Percentiles rank a stretch among this genome's conserved stretches.
Conservation (phyloP, 208 protist genomes). For the Crithidia fasciculata region DNA sequence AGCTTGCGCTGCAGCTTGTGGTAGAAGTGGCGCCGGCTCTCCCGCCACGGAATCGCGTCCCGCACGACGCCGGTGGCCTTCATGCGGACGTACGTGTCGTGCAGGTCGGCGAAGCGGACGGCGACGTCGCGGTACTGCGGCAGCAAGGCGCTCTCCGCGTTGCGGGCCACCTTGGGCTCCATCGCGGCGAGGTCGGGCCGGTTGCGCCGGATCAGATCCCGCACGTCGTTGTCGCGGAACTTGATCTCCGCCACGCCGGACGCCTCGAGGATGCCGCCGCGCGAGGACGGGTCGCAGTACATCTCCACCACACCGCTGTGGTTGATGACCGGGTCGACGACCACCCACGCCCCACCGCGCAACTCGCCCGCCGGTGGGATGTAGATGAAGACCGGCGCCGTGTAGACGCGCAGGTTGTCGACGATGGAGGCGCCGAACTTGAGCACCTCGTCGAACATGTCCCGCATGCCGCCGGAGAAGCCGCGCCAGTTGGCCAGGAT, state of each 20-base stretch:
- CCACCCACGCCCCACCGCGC: conserved; percentile 98
- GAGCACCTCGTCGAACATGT: conserved; percentile 99
- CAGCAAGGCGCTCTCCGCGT: conserved; percentile 64
- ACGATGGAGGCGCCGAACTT: conserved; percentile 99
- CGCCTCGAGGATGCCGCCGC: conserved; percentile 97
- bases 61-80: conserved; percentile 92
- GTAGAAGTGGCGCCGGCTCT: conserved; percentile 93
- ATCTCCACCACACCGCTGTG: conserved; percentile 96
- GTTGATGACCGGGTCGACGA: conserved; percentile 98
- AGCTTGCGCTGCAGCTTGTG: conserved; percentile 92
- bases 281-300: conserved; percentile 94
- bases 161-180: conserved; percentile 41
- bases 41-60: conserved; percentile 92
- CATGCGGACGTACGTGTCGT: conserved; percentile 97
- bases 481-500: conserved; percentile 99
- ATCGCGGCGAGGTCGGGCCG: conserved; percentile 67
- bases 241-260: conserved; percentile 96
- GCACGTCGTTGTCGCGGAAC: conserved; percentile 92
- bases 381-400: conserved; percentile 97
- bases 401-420: conserved; percentile 96
- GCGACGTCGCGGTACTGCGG: conserved; percentile 95
- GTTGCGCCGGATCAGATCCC: conserved; percentile 90
- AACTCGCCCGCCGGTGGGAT: conserved; percentile 97
- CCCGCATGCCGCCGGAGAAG: conserved; percentile 98
- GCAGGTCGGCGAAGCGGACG: conserved; percentile 96